A percentile compares a stretch with the other conserved stretches of the same genome.
These are phyloP conservation scores for Epichloe scottii DNA, from an alignment of 2,329 filamentous ascomycete species.

Conservation along the genomic window DNA sequence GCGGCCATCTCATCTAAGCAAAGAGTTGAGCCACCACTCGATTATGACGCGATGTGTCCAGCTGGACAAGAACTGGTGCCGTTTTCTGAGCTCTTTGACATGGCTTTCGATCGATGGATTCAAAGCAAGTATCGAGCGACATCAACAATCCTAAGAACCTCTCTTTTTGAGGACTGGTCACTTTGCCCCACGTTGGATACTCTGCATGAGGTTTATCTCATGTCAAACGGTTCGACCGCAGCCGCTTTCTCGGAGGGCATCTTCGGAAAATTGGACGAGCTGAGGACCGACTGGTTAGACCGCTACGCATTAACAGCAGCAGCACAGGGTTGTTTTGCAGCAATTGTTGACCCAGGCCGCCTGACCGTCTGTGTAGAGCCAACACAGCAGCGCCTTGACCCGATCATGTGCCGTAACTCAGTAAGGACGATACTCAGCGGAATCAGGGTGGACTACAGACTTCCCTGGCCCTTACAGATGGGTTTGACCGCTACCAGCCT, in stretches of 20 bases:
- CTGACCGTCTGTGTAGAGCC: constrained; percentile 44
- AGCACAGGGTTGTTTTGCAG: constrained; percentile 57
- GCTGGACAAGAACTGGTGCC: constrained; percentile 39
- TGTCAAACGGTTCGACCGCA: constrained; percentile 57
- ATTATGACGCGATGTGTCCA: constrained; percentile 44
- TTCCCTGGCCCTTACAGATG: constrained; percentile 57
- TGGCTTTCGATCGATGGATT: constrained; percentile 65
- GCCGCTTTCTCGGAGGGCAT: constrained; percentile 54
- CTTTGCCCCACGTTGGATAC: constrained; percentile 52
- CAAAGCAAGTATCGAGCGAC: constrained; percentile 59
- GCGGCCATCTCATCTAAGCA: constrained; percentile 16
- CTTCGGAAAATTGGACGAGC: constrained; percentile 61
- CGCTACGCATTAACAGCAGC: constrained; percentile 69
- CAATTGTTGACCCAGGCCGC: constrained; percentile 44
- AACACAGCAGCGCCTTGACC: constrained; percentile 26
- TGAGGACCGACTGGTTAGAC: constrained; percentile 58
- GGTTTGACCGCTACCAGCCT: constrained; percentile 57
- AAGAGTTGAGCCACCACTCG: constrained; percentile 34
- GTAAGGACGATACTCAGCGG: constrained; percentile 44
- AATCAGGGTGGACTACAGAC: constrained; percentile 54
- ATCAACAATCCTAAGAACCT: constrained; percentile 49
- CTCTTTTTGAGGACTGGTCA: constrained; percentile 57
- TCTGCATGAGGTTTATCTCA: constrained; percentile 63
- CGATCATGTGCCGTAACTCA: constrained; percentile 39
- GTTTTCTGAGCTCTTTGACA: constrained; percentile 62